Conservation (phyloP, 345 rosid genomes). For the Populus ilicifolia region DNA sequence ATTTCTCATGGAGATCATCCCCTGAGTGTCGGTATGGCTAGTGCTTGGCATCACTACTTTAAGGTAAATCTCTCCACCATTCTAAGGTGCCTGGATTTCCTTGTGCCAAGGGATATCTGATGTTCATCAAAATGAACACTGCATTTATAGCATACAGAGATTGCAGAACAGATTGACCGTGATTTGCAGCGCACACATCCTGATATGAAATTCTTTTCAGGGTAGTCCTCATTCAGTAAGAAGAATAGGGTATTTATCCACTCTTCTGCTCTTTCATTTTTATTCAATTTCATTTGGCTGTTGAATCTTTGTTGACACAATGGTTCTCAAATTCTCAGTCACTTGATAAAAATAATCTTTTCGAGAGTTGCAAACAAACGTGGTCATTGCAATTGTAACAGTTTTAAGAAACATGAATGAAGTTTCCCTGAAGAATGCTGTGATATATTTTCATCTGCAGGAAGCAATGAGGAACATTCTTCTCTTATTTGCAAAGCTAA, state of each 20-base stretch:
- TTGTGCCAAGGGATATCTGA: conserved; percentile 8
- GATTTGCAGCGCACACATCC: conserved; percentile 74
- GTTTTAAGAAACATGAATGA: no score
- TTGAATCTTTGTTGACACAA: not conserved
- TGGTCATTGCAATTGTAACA: not conserved
- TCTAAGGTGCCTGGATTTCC: not conserved
- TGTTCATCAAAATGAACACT: conserved; percentile 10
- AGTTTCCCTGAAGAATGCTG: conserved; percentile 4
- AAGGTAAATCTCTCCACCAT: conserved; percentile 38
- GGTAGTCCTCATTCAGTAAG: conserved; percentile 48
- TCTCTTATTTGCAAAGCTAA: conserved; percentile 62
- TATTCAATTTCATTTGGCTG: not conserved
- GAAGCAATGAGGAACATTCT: conserved; percentile 69
- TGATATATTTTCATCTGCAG: conserved; percentile 25
- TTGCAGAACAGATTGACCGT: conserved; percentile 67
- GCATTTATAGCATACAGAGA: conserved; percentile 52
- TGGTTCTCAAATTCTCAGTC: not conserved
- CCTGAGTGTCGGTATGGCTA: conserved; percentile 53
- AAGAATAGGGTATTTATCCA: conserved; percentile 43
- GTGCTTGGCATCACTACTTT: conserved; percentile 62
- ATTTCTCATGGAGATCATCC: conserved; percentile 77
- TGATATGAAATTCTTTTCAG: conserved; percentile 63
- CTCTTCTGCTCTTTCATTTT: not conserved
- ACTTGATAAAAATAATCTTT: not conserved
- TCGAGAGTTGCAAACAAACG: not conserved